A percentile compares a stretch with the other conserved stretches of the same genome.
Conservation (phyloP, 805 yeast genomes). For the Naumovozyma baii region DNA sequence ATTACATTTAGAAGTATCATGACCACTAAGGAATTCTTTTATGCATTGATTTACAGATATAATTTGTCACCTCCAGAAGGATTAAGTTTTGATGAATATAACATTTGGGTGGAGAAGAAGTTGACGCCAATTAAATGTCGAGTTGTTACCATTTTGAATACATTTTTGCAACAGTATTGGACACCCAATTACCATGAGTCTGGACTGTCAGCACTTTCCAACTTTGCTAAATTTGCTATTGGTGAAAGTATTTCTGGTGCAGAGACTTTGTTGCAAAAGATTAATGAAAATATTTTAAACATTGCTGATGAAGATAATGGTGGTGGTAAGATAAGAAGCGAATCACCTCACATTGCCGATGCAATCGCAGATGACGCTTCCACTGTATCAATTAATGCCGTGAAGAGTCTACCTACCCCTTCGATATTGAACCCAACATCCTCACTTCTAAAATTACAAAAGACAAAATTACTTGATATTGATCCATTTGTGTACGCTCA, state of each 20-base stretch:
- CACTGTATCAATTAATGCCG: neutral
- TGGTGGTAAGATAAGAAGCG: neutral
- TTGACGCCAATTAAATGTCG: constrained; percentile 56
- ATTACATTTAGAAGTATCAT: constrained; percentile 70
- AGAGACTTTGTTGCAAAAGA: constrained; percentile 32
- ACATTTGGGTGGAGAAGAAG: constrained; percentile 64
- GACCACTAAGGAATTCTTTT: constrained; percentile 53
- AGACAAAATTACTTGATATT: constrained; percentile 50
- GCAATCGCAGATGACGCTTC: neutral
- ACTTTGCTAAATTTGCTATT: constrained; percentile 34
- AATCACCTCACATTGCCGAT: neutral
- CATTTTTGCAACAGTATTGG: constrained; percentile 66
- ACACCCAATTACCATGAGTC: constrained; percentile 46
- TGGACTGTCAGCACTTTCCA: constrained; percentile 31
- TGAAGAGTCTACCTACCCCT: neutral
- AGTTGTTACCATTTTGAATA: constrained; percentile 56
- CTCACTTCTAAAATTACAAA: constrained; percentile 33
- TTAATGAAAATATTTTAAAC: constrained; percentile 36
- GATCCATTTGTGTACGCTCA: constrained; percentile 72
- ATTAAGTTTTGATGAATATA: constrained; percentile 69
- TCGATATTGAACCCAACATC: constrained; percentile 3
- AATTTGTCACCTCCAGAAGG: constrained; percentile 79
- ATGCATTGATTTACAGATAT: constrained; percentile 53
- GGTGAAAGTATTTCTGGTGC: constrained; percentile 38
- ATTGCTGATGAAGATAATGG: constrained; percentile 23